A percentile compares a stretch with the other conserved stretches of the same genome.
Evolutionary conservation across 1,139 yeast species (phyloP).

Genomic region (Hyphopichia pseudoburtonii): DNA sequence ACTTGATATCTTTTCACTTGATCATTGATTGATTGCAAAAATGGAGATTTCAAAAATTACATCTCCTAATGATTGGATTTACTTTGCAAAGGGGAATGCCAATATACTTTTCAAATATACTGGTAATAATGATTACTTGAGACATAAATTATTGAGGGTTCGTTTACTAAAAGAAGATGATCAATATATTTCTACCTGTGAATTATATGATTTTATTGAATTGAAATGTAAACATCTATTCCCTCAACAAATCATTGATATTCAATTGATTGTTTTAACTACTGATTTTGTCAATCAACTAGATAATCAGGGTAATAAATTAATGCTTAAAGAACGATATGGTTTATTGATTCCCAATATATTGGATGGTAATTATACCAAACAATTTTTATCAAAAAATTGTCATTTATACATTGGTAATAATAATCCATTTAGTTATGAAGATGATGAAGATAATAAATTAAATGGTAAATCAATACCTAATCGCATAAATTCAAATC

Average conservation of each 20-base stretch:
- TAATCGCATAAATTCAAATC: neutral
- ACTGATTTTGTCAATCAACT: constrained; percentile 32
- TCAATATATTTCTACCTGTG: constrained; percentile 44
- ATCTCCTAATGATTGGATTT: constrained; percentile 42
- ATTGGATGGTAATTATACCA: constrained; percentile 31
- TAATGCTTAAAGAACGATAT: constrained; percentile 40
- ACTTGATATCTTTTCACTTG: neutral
- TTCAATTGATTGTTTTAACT: constrained; percentile 39
- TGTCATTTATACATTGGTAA: constrained; percentile 31
- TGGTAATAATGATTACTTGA: constrained; percentile 37
- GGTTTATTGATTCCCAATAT: constrained; percentile 45
- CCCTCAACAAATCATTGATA: constrained; percentile 39
- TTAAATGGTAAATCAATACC: neutral
- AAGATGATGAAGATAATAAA: constrained; percentile 1
- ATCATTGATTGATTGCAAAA: constrained; percentile 1
- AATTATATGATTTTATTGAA: constrained; percentile 44
- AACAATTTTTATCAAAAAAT: constrained; percentile 32
- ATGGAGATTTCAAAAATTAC: constrained; percentile 47
- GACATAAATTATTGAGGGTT: constrained; percentile 37
- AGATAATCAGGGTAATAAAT: constrained; percentile 25
- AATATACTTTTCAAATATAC: constrained; percentile 43
- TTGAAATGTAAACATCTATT: constrained; percentile 41
- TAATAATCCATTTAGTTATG: constrained; percentile 7
- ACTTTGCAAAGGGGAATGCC: constrained; percentile 48
- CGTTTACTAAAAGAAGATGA: constrained; percentile 37